Base-by-base conservation (phyloP, 23 red algal species). In the Gracilaria caudata region DNA sequence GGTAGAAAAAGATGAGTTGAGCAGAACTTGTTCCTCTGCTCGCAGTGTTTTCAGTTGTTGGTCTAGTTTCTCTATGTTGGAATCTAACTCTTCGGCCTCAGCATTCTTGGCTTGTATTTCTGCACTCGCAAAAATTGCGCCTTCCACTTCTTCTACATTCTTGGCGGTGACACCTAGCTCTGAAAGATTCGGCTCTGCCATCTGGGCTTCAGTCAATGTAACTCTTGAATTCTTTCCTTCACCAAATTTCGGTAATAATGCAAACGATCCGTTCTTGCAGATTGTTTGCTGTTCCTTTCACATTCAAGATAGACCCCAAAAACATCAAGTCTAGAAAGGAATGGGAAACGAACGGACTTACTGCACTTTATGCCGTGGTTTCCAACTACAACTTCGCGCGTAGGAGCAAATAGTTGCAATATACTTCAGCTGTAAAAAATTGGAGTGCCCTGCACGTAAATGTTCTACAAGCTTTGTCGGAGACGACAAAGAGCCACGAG, bases 111-210 rank as follows among this genome's bases (percentile, higher is more conserved):
- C 85, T 34, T 79, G 51, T 7, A 72, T 73, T 43, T 89, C 72
- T 28, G 85, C 85, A 23, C 24, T 12, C 8, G 85, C 72, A 47
- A 89, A 72, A 19, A 89, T 72, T 1, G 25, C 55, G 14, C 79
- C 55, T 61, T 89, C 85, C 26, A 89, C 85, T 24, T 71, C 55
- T 64, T 68, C 70, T 44, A 89, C 68, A 29, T 65, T 72, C 13
- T 57, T 35, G 7, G 85, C 85, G n/a, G 55, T 68, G 35, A 89
- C 70, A 32, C 73, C 85, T 35, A 89, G 30, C 20, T 73, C 85
- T 29, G 71, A 64, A 1, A 89, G 85, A 51, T 68, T 68, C 16
- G 85, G 68, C 29, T 89, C 58, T 32, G 85, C 13, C 85, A 89
- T 89, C 29, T n/a, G 61, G 61, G 35, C 60, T 35, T 32, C 9